Conservation (phyloP, 169 alveolate genomes). For the Plasmodium falciparum region DNA sequence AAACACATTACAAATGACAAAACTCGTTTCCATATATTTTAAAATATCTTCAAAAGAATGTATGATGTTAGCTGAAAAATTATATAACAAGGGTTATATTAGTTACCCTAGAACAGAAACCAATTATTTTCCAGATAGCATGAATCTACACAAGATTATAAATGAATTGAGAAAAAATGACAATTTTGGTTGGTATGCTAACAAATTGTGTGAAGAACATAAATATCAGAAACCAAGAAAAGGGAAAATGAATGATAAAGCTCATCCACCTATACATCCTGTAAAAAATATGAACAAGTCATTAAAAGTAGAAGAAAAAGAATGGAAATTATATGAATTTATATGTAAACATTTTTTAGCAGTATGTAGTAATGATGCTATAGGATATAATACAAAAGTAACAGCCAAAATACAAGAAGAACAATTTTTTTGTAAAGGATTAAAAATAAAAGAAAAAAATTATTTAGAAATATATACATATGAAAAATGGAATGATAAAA, state of each 20-base stretch:
- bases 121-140: constrained; percentile 92
- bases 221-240: constrained; percentile 84
- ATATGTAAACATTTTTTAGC: constrained; percentile 89
- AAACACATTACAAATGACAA: constrained; percentile 94
- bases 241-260: constrained; percentile 96
- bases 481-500: constrained; percentile 76
- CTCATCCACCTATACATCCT: constrained; percentile 99
- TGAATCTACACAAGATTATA: constrained; percentile 89
- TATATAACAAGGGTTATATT: constrained; percentile 94
- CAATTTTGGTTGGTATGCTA: constrained; percentile 94
- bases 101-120: constrained; percentile 99
- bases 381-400: constrained; percentile 87
- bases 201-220: constrained; percentile 69
- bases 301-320: constrained; percentile 82
- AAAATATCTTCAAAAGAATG: constrained; percentile 91
- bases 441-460: constrained; percentile 67
- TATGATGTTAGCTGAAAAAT: constrained; percentile 97
- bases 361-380: constrained; percentile 87
- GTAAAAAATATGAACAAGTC: constrained; percentile 92
- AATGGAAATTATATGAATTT: constrained; percentile 87
- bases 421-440: constrained; percentile 69
- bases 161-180: constrained; percentile 83
- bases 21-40: constrained; percentile 92
- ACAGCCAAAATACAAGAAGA: constrained; percentile 43
- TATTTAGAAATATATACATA: constrained; percentile 68